A percentile compares a stretch with the other conserved stretches of the same genome.
Evolutionary conservation across 2,329 filamentous ascomycete species (phyloP).

Genomic region (Cladosporium sp.): DNA sequence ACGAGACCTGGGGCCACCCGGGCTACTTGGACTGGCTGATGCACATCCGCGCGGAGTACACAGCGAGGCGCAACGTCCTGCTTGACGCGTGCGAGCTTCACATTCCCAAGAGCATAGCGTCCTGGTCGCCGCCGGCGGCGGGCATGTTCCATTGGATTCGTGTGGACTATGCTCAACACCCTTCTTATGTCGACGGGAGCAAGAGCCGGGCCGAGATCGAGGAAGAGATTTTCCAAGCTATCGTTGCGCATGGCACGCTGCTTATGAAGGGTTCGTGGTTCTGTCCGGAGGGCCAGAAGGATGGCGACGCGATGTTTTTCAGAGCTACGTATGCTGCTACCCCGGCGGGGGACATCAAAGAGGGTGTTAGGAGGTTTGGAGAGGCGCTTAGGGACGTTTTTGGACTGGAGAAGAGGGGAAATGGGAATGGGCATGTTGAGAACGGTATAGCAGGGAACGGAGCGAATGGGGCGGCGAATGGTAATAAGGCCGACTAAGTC

Average conservation of each 20-base stretch:
- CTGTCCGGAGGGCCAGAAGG: constrained; percentile 63
- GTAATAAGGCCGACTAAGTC: too few species aligned
- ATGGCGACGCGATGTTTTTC: constrained; percentile 70
- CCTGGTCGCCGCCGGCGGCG: constrained; percentile 74
- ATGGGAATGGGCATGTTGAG: constrained; percentile 2
- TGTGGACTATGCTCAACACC: constrained; percentile 64
- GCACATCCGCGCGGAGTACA: constrained; percentile 76
- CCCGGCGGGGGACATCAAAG: constrained; percentile 47
- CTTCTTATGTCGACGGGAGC: constrained; percentile 49
- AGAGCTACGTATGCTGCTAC: constrained; percentile 86
- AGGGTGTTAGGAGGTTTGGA: constrained; percentile 61
- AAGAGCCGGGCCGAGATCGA: constrained; percentile 65
- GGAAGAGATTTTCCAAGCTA: constrained; percentile 76
- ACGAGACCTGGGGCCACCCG: constrained; percentile 89
- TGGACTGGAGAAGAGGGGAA: constrained; percentile 34
- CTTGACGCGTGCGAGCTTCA: constrained; percentile 74
- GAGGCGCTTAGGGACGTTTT: constrained; percentile 65
- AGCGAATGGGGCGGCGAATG: too few species aligned
- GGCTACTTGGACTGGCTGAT: constrained; percentile 90
- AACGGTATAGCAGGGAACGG: too few species aligned
- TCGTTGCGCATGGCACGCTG: constrained; percentile 72
- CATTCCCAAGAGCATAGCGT: constrained; percentile 68
- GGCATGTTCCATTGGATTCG: constrained; percentile 94
- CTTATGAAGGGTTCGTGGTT: constrained; percentile 90
- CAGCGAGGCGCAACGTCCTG: constrained; percentile 70